A percentile compares a stretch with the other conserved stretches of the same genome.
These are phyloP conservation scores for Pseudozyma flocculosa DNA, from an alignment of 1,284 basidiomycete species.

Conservation along the genomic window DNA sequence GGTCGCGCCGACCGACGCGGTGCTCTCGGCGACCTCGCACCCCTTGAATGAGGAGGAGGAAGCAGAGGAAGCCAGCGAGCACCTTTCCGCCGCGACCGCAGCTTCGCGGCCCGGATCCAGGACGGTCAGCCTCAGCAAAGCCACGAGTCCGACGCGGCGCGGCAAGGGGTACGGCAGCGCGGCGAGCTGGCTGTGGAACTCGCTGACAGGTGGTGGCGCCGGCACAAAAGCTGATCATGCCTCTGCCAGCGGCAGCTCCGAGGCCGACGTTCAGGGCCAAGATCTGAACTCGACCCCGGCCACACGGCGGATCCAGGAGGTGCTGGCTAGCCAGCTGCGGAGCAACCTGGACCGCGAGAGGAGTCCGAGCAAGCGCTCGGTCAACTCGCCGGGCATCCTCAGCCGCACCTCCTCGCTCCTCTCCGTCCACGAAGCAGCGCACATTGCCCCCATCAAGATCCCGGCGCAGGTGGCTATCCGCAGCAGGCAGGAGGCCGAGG, in stretches of 20 bases:
- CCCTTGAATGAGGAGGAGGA: slow-evolving; percentile 12
- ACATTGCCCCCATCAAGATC: slow-evolving; percentile 42
- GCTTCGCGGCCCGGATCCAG: not conserved
- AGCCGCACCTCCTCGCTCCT: slow-evolving; percentile 24
- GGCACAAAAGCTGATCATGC: slow-evolving; percentile 2
- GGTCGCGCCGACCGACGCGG: slow-evolving; percentile 37
- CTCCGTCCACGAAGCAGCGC: slow-evolving; percentile 28
- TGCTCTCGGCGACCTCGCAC: slow-evolving; percentile 29
- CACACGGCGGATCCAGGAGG: slow-evolving; percentile 41
- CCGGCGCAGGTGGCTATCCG: slow-evolving; percentile 23
- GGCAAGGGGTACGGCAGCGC: slow-evolving; percentile 11
- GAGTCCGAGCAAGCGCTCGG: slow-evolving; percentile 15
- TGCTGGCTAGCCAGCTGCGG: slow-evolving; percentile 32
- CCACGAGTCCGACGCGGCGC: not conserved
- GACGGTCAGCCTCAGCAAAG: not conserved
- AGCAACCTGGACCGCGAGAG: slow-evolving; percentile 17
- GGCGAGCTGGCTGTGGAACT: slow-evolving; percentile 40
- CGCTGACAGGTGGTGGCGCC: slow-evolving; percentile 24
- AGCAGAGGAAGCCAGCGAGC: not conserved
- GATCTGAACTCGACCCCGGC: slow-evolving; percentile 27
- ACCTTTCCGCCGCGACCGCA: not conserved
- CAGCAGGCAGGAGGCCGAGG: slow-evolving; percentile 27
- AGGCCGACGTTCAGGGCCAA: slow-evolving; percentile 3
- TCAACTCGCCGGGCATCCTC: slow-evolving; percentile 14
- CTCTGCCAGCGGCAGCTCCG: not conserved